Conservation (phyloP, 768 basidiomycete genomes). For the Kondoa subrosea region DNA sequence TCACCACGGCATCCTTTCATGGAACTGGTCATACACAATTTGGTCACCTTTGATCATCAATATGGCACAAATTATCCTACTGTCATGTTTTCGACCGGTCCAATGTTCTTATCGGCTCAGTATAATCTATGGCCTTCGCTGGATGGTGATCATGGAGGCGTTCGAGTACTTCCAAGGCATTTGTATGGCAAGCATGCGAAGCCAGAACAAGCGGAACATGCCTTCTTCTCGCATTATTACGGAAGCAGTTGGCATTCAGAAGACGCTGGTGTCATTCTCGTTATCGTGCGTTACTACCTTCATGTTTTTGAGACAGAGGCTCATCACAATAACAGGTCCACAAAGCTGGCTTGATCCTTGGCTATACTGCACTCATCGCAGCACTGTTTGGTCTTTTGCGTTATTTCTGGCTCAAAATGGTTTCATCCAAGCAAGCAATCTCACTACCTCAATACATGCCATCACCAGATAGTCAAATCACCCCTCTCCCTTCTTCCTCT, state of each 20-base stretch:
- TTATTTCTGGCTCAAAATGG: conserved; percentile 18
- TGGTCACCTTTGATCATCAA: conserved; percentile 75
- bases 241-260: conserved; percentile 97
- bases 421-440: neutral
- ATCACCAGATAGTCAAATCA: neutral
- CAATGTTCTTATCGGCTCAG: conserved; percentile 94
- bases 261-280: conserved; percentile 85
- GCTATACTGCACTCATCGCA: conserved; percentile 65
- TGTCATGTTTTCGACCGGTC: conserved; percentile 99
- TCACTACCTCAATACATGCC: neutral
- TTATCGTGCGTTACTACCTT: conserved; percentile 41
- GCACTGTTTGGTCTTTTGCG: conserved; percentile 53
- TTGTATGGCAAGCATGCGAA: conserved; percentile 96
- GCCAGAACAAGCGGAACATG: conserved; percentile 60
- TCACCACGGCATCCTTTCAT: conserved; percentile 73
- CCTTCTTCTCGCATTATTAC: conserved; percentile 95
- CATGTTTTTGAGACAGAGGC: neutral
- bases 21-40: conserved; percentile 79
- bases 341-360: conserved; percentile 66
- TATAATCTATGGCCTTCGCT: conserved; percentile 53
- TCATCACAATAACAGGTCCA: conserved; percentile 35
- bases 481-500: neutral
- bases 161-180: conserved; percentile 84
- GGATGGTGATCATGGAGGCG: conserved; percentile 33
- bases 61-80: conserved; percentile 97